Evolutionary conservation across 1,284 basidiomycete species (phyloP), one percentile per base, ranked within the genome.

Genomic region (Ceratobasidium sp.): DNA sequence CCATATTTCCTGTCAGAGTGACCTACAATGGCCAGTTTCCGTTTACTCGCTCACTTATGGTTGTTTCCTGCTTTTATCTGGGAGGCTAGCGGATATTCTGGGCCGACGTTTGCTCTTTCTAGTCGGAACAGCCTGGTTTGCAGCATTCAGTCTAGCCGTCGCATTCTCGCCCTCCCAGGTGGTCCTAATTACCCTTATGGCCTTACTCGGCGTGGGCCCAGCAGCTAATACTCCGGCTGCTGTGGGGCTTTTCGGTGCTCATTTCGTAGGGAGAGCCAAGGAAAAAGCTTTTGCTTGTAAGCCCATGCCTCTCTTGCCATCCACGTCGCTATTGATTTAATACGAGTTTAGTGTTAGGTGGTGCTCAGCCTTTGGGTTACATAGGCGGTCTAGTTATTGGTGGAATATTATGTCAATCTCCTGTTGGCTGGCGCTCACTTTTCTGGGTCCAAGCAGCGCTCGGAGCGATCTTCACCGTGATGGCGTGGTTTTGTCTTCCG

Each of bases 361-460:
- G 68, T 10, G 70, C 68, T n/a, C 70, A 72, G 49, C 70, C 70
- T 12, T 49, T 72, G 17, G 70, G 70, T 5, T 72, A 68, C 45
- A 69, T 72, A 29, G 68, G 53, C 40, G 70, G 70, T 22, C 50
- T 72, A n/a, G 55, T 72, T 31, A 53, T 68, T 22, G 70, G 70
- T 20, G 70, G 70, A 45, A 57, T 72, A n/a, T 38, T 72, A 6
- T 64, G 64, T 17, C 64, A 67, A 40, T 67, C 64, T 17, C 50
- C 64, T 3, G 64, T 55, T 7, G 64, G 64, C 20, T 67, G 64
- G 64, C 64, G 64, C 29, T 65, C 57, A 17, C 32, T 67, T n/a
- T 72, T 69, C 50, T 72, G 50, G 62, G 64, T 58, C 20, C 55
- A 55, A 50, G 58, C 52, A 17, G 70, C 42, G 42, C 55, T 70